These are phyloP conservation scores for Galerina marginata DNA, from an alignment of 768 basidiomycete genomes.

Conservation along the genomic window DNA sequence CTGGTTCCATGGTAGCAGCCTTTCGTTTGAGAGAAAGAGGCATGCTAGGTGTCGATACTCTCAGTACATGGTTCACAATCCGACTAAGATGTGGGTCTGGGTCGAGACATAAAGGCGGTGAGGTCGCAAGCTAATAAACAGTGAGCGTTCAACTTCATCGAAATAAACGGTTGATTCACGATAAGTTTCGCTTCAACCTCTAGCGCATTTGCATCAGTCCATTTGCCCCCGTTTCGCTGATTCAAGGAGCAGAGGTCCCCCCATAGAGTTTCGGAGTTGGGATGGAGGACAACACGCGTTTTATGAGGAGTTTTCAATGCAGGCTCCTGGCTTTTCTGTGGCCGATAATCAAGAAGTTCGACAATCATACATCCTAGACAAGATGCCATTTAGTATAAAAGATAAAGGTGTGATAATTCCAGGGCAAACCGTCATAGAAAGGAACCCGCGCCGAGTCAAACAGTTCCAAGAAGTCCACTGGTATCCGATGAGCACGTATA, in stretches of 20 bases:
- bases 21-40: conserved; percentile 81
- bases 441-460: conserved; percentile 76
- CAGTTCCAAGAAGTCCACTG: conserved; percentile 82
- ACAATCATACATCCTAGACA: conserved; percentile 81
- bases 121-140: conserved; percentile 64
- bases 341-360: conserved; percentile 79
- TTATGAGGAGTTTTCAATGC: conserved; percentile 60
- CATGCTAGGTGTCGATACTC: conserved; percentile 75
- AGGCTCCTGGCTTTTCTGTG: conserved; percentile 61
- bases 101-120: conserved; percentile 78
- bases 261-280: conserved; percentile 79
- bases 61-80: conserved; percentile 74
- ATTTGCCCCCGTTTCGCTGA: conserved; percentile 57
- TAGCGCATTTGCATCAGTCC: conserved; percentile 75
- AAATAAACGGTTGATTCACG: conserved; percentile 47
- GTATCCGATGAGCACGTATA: conserved; percentile 82
- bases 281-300: conserved; percentile 78
- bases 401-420: background rate
- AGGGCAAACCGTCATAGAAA: conserved; percentile 75
- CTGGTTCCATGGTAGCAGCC: conserved; percentile 68
- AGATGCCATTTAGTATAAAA: conserved; percentile 1
- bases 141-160: conserved; percentile 1
- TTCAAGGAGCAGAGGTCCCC: conserved; percentile 78
- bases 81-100: conserved; percentile 80
- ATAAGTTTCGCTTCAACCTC: conserved; percentile 77